phyloP scores from a whole-genome alignment of 2,329 filamentous ascomycete species.

The Claviceps pazoutovae region DNA sequence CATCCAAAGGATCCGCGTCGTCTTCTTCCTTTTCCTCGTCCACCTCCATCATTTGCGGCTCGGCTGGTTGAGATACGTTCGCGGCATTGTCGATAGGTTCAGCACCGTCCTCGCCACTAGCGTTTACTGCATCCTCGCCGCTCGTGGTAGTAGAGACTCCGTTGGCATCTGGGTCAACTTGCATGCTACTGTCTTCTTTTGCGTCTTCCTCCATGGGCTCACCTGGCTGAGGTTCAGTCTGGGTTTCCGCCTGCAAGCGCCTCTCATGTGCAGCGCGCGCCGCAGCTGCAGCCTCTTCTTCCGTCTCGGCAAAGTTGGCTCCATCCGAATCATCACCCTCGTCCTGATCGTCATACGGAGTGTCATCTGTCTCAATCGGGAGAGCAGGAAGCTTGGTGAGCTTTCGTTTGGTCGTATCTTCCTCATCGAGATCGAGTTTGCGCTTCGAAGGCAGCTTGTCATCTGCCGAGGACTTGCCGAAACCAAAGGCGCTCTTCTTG shows the following conservation, averaged over 20 bases:
- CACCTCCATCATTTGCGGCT: constrained; percentile 45
- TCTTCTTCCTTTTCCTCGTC: constrained; percentile 53
- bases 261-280: constrained; percentile 75
- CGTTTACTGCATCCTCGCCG: neutral
- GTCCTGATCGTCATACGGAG: constrained; percentile 47
- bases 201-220: constrained; percentile 23
- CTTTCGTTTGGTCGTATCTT: constrained; percentile 75
- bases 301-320: constrained; percentile 65
- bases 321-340: constrained; percentile 61
- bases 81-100: constrained; percentile 2
- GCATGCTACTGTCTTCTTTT: constrained; percentile 10
- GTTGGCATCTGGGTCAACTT: constrained; percentile 12
- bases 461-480: constrained; percentile 54
- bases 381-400: constrained; percentile 79
- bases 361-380: constrained; percentile 49
- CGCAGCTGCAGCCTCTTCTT: constrained; percentile 78
- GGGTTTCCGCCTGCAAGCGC: constrained; percentile 41
- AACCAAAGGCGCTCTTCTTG: constrained; percentile 74
- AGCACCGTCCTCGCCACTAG: constrained; percentile 6
- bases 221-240: constrained; percentile 31
- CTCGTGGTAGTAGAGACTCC: constrained; percentile 9
- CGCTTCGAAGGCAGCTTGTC: constrained; percentile 57
- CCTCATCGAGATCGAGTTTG: constrained; percentile 75
- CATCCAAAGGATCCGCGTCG: constrained; percentile 80
- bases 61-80: constrained; percentile 2